Percentiles rank a stretch among this genome's conserved stretches.
phyloP scores from a whole-genome alignment of 352 stramenopile species.

The Phytophthora nicotianae region DNA sequence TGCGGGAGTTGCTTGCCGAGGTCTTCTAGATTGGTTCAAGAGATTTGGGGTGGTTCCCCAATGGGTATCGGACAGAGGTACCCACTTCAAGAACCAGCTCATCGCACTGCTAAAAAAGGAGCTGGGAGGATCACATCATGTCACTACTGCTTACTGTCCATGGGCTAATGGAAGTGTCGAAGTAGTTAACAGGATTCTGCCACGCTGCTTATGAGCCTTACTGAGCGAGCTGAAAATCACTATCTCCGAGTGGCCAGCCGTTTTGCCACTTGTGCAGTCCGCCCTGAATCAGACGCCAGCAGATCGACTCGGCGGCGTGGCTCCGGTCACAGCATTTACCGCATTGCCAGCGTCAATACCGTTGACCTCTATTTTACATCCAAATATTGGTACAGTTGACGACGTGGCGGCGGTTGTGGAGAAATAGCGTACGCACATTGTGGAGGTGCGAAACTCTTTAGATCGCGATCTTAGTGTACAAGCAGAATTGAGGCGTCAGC shows the following conservation, averaged over 20 bases:
- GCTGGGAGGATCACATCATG: constrained; percentile 31
- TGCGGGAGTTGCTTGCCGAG: neutral
- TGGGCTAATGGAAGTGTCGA: constrained; percentile 43
- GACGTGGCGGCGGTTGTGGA: neutral
- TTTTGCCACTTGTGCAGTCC: neutral
- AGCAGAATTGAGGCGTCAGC: neutral
- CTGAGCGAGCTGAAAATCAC: neutral
- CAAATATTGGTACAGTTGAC: neutral
- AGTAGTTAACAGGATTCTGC: constrained; percentile 34
- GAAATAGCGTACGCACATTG: neutral
- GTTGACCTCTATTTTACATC: neutral
- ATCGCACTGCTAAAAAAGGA: constrained; percentile 6
- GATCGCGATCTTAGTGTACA: neutral
- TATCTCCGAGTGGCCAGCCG: neutral
- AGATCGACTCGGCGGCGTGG: neutral
- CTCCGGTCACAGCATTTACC: constrained; percentile 9
- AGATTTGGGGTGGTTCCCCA: constrained; percentile 21
- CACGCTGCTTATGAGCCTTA: constrained; percentile 1
- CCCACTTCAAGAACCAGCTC: constrained; percentile 41
- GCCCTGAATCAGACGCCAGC: neutral
- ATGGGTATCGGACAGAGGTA: constrained; percentile 37
- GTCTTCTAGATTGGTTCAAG: constrained; percentile 35
- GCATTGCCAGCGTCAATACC: neutral
- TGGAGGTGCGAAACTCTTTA: neutral
- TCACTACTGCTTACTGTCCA: constrained; percentile 33